Conservation (phyloP, 495 filamentous ascomycete species). For the Aspergillus avenaceus region DNA sequence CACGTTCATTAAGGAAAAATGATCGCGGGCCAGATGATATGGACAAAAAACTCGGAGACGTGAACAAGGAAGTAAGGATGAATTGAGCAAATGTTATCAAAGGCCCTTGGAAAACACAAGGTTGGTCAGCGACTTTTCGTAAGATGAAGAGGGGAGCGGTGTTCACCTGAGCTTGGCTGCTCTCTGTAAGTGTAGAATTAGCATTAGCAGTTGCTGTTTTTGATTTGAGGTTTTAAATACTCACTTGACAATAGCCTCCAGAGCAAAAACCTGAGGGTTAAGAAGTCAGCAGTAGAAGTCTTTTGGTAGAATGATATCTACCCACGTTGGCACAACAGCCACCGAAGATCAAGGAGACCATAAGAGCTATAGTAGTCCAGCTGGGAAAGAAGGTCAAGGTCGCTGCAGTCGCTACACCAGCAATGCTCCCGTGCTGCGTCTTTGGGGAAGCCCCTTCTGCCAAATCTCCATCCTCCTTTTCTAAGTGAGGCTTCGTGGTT, state of each 20-base stretch:
- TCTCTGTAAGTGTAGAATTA: conserved; percentile 25
- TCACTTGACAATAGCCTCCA: conserved; percentile 95
- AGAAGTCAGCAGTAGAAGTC: conserved; percentile 18
- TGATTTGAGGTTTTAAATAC: no score
- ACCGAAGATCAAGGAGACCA: conserved; percentile 88
- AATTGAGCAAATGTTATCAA: conserved; percentile 95
- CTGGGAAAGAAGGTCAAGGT: conserved; percentile 55
- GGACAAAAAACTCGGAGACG: conserved; percentile 67
- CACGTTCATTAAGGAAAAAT: conserved; percentile 68
- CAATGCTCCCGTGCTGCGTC: conserved; percentile 26
- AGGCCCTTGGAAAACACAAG: conserved; percentile 51
- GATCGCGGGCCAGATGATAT: conserved; percentile 56
- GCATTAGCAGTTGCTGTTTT: neutral
- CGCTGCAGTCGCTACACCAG: conserved; percentile 28
- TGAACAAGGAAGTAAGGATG: conserved; percentile 68
- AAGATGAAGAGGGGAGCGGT: neutral
- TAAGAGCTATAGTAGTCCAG: conserved; percentile 64
- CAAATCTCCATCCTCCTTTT: neutral
- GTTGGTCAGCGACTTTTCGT: neutral
- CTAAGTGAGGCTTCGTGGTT: no score
- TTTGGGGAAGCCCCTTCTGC: neutral
- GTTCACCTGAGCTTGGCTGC: conserved; percentile 34
- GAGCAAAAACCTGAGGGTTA: conserved; percentile 72
- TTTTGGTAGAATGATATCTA: conserved; percentile 9
- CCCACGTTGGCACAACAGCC: conserved; percentile 96